Evolutionary conservation across 2,329 filamentous ascomycete species (phyloP).

Genomic region (Aspergillus fumigatiaffinis): DNA sequence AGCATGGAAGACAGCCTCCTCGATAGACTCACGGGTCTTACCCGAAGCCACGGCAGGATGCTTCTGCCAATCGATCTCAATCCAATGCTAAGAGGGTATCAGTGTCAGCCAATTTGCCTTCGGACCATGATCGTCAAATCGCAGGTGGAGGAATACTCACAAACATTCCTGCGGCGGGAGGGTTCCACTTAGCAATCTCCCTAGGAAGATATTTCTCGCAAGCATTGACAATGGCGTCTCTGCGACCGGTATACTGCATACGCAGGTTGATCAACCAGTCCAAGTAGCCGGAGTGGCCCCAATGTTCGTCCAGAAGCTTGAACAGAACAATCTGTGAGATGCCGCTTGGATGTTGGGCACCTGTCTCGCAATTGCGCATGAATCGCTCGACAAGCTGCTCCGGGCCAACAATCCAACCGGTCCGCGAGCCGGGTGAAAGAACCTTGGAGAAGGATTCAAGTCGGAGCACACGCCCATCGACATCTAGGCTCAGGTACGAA

Average conservation of each 20-base stretch:
- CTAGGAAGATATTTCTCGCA: constrained; percentile 74
- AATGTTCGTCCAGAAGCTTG: constrained; percentile 87
- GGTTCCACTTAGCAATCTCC: constrained; percentile 72
- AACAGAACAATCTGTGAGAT: constrained; percentile 79
- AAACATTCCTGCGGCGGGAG: constrained; percentile 91
- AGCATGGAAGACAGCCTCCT: constrained; percentile 79
- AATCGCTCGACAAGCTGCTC: constrained; percentile 81
- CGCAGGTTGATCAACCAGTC: constrained; percentile 83
- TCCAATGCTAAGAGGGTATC: constrained; percentile 39
- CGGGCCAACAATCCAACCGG: constrained; percentile 86
- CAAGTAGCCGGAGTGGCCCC: constrained; percentile 88
- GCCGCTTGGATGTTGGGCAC: constrained; percentile 80
- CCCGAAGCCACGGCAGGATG: constrained; percentile 40
- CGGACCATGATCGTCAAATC: no score
- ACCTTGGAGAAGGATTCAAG: constrained; percentile 95
- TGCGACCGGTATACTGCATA: constrained; percentile 72
- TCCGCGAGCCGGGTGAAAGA: constrained; percentile 72
- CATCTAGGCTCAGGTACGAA: constrained; percentile 73
- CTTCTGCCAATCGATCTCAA: constrained; percentile 44
- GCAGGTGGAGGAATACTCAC: constrained; percentile 49
- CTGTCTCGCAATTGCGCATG: constrained; percentile 75
- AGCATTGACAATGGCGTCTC: constrained; percentile 72
- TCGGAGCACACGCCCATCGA: constrained; percentile 82
- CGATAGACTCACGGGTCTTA: constrained; percentile 51
- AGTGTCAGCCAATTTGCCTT: neutral